Conservation (phyloP, 176 grass and related monocot genomes). For the Tuctoria greenei region DNA sequence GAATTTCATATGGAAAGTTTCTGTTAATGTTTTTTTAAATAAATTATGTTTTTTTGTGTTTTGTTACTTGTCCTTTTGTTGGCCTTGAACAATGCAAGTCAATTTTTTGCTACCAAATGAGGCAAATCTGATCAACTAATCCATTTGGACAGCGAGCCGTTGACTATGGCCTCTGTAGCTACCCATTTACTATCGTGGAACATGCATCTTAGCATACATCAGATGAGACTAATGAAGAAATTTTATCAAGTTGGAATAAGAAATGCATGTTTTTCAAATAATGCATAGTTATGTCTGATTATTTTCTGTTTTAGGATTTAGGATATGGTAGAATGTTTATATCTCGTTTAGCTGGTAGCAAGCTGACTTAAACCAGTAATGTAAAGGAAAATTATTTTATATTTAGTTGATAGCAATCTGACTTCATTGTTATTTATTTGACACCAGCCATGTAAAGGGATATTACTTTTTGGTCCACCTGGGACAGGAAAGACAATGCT, state of each 20-base stretch:
- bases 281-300: neutral
- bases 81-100: neutral
- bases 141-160: neutral
- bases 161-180: neutral
- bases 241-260: conserved; percentile 6
- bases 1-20: neutral
- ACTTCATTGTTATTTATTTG: conserved; percentile 1
- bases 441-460: conserved; percentile 86
- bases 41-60: neutral
- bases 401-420: neutral
- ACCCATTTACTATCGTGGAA: neutral
- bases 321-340: neutral
- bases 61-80: too few relatives aligned
- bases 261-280: neutral
- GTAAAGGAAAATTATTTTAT: neutral
- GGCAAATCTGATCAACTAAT: neutral
- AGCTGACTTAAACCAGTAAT: neutral
- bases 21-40: neutral
- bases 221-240: neutral
- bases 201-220: neutral
- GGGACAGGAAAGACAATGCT: conserved; percentile 99
- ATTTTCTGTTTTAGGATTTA: neutral
- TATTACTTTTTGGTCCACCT: conserved; percentile 96
- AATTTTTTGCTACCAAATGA: neutral
- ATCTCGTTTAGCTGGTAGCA: conserved; percentile 6